phyloP scores from a whole-genome alignment of 176 grass and related monocot species.

The Canna indica region DNA sequence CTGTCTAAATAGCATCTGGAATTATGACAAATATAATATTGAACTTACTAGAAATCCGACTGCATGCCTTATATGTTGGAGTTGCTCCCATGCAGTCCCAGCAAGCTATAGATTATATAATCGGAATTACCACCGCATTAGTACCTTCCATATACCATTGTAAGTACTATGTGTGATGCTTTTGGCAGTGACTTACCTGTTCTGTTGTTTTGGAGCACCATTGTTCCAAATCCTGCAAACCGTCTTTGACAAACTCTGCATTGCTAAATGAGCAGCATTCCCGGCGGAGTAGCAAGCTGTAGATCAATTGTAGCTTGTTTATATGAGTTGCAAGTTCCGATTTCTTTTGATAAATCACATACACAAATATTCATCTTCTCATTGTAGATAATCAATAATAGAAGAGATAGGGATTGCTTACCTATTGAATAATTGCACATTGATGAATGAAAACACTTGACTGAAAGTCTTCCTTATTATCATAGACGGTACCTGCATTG shows the following conservation, averaged over 20 bases:
- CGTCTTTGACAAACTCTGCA: slow-evolving; percentile 73
- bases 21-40: not conserved
- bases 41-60: slow-evolving; percentile 57
- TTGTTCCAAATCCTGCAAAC: slow-evolving; percentile 74
- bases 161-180: not conserved
- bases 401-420: slow-evolving; percentile 15
- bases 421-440: slow-evolving; percentile 94
- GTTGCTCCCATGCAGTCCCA: slow-evolving; percentile 71
- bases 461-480: slow-evolving; percentile 80
- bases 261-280: slow-evolving; percentile 98
- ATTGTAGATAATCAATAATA: not conserved
- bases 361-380: not conserved
- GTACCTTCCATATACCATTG: not conserved
- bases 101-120: slow-evolving; percentile 38
- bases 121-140: slow-evolving; percentile 13
- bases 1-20: not conserved
- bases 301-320: not conserved
- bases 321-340: not conserved
- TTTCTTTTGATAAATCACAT: not conserved
- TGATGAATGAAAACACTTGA: slow-evolving; percentile 82
- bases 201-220: slow-evolving; percentile 59
- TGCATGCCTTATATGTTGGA: slow-evolving; percentile 76
- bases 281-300: slow-evolving; percentile 73
- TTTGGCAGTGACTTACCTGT: slow-evolving; percentile 30
- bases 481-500: slow-evolving; percentile 57